phyloP scores from a whole-genome alignment of 2,329 filamentous ascomycete species.

The Harringtonia aguacate region DNA sequence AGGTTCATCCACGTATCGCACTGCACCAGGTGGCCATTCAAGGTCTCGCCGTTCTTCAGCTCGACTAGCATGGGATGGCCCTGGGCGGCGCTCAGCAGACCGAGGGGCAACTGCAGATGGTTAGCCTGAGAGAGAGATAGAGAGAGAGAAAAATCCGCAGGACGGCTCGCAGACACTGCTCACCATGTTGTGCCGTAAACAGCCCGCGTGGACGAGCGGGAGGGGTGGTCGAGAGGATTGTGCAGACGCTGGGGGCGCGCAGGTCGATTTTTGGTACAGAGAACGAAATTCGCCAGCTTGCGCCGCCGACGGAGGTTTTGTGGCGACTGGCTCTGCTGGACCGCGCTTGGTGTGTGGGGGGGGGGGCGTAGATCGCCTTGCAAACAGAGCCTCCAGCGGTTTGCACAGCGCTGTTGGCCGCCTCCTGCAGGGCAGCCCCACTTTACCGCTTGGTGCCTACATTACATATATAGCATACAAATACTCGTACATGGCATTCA shows the following conservation, averaged over 20 bases:
- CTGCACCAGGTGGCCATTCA: slow-evolving; percentile 90
- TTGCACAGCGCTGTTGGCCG: no score
- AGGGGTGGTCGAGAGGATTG: not conserved
- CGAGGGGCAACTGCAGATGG: slow-evolving; percentile 50
- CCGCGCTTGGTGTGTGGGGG: no score
- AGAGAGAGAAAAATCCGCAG: no score
- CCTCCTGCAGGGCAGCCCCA: no score
- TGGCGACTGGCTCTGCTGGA: no score
- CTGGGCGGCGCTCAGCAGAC: slow-evolving; percentile 88
- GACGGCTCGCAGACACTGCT: not conserved
- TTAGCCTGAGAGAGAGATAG: no score
- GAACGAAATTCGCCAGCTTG: not conserved
- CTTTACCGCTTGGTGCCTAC: no score
- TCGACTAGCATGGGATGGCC: slow-evolving; percentile 97
- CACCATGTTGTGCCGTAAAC: not conserved
- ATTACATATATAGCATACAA: no score
- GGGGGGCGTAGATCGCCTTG: no score
- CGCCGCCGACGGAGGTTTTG: slow-evolving; percentile 1
- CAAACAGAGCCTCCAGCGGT: no score
- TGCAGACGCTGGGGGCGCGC: not conserved
- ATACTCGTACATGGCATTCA: no score
- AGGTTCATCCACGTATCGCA: slow-evolving; percentile 99
- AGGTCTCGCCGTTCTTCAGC: slow-evolving; percentile 93
- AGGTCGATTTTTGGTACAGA: no score
- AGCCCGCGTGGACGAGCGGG: not conserved